A percentile compares a stretch with the other conserved stretches of the same genome.
phyloP scores from a whole-genome alignment of 2,329 filamentous ascomycete genomes.

The Fusarium veterinarium region DNA sequence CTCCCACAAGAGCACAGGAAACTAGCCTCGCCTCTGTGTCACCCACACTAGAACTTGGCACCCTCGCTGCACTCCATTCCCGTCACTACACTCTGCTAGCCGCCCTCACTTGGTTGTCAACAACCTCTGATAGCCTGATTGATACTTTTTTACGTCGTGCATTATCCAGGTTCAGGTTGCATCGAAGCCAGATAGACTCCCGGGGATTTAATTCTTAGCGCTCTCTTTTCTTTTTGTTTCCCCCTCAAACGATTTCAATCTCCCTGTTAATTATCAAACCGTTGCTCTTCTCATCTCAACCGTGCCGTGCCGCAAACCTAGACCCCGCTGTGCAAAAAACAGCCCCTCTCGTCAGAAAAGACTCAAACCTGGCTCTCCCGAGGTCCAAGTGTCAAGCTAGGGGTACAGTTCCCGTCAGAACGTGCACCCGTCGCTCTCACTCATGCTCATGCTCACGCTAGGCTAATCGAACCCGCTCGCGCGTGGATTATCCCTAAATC shows the following conservation, averaged over 20 bases:
- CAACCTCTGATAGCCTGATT: neutral
- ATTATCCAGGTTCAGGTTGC: slow-evolving; percentile 16
- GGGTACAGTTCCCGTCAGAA: slow-evolving; percentile 26
- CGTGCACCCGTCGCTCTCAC: neutral
- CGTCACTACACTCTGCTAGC: slow-evolving; percentile 35
- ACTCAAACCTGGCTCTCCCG: neutral
- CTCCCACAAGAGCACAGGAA: slow-evolving; percentile 1
- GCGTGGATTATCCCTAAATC: slow-evolving; percentile 27
- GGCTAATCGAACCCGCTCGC: slow-evolving; percentile 29
- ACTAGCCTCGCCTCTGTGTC: slow-evolving; percentile 31
- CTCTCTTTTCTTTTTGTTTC: neutral
- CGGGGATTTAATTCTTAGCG: slow-evolving; percentile 35
- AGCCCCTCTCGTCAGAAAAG: slow-evolving; percentile 8
- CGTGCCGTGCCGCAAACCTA: slow-evolving; percentile 1
- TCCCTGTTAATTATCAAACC: neutral
- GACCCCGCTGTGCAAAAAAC: neutral
- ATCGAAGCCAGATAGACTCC: slow-evolving; percentile 22
- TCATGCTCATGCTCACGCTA: slow-evolving; percentile 25
- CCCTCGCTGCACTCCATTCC: neutral
- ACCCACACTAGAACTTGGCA: slow-evolving; percentile 21
- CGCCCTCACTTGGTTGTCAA: slow-evolving; percentile 3
- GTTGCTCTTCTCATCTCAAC: neutral
- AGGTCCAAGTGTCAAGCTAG: neutral
- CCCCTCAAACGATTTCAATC: neutral
- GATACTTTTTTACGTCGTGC: slow-evolving; percentile 1